A percentile compares a stretch with the other conserved stretches of the same genome.
Conservation (phyloP, 2,329 filamentous ascomycete species). For the Epicoccum sorghinum region DNA sequence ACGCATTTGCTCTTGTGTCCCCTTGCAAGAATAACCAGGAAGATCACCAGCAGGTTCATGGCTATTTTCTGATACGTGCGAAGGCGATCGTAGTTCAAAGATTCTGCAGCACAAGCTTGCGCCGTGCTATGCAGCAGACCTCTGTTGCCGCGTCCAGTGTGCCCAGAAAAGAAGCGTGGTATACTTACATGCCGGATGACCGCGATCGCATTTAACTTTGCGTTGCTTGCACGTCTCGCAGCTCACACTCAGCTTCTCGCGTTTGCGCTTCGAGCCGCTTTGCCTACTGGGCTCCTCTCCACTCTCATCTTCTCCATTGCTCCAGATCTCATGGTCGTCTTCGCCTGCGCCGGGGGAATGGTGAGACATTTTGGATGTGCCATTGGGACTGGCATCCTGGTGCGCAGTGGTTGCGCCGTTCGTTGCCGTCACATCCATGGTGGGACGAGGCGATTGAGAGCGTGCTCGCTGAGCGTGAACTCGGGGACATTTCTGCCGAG, state of each 20-base stretch:
- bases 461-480: conserved; percentile 29
- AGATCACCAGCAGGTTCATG: no score
- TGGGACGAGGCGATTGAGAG: conserved; percentile 27
- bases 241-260: conserved; percentile 55
- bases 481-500: conserved; percentile 21
- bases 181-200: conserved; percentile 68
- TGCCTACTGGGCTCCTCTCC: conserved; percentile 47
- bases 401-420: conserved; percentile 26
- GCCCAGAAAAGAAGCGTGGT: no score
- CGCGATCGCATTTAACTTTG: conserved; percentile 74
- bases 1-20: no score
- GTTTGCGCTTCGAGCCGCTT: conserved; percentile 56
- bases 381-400: conserved; percentile 40
- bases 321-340: conserved; percentile 43
- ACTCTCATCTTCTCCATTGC: conserved; percentile 48
- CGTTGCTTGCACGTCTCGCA: conserved; percentile 78
- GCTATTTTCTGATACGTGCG: no score
- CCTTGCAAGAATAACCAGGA: no score
- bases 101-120: no score
- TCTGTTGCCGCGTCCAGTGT: no score
- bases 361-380: conserved; percentile 39
- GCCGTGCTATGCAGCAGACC: no score
- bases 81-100: no score
- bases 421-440: conserved; percentile 38
- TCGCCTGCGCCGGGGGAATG: conserved; percentile 43